phyloP scores from a whole-genome alignment of 441 rosid species.

The Flueggea neowawraea region DNA sequence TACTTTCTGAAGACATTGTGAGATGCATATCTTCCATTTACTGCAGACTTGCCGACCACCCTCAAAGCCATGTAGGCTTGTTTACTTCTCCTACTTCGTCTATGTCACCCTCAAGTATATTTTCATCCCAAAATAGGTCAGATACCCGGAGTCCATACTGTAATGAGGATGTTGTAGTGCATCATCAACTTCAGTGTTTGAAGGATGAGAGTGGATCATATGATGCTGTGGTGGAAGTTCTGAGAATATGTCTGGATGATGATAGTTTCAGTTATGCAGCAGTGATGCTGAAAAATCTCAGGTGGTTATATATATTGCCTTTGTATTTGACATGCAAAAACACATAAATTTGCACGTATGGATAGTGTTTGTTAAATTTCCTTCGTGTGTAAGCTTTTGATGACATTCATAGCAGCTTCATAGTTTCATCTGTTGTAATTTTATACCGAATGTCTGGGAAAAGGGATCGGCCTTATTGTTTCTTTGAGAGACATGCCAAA shows the following conservation, averaged over 20 bases:
- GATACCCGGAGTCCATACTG: constrained; percentile 62
- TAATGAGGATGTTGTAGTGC: constrained; percentile 33
- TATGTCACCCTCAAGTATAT: constrained; percentile 63
- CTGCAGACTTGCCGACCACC: constrained; percentile 46
- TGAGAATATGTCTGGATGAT: constrained; percentile 54
- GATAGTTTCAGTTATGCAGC: constrained; percentile 58
- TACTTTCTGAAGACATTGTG: constrained; percentile 71
- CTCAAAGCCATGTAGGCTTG: constrained; percentile 25
- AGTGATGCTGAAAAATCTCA: constrained; percentile 63
- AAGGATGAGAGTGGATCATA: constrained; percentile 41
- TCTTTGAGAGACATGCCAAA: no score
- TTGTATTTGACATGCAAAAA: background rate
- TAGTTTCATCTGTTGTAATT: no score
- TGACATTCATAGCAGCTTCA: no score
- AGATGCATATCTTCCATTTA: constrained; percentile 82
- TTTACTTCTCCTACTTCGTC: constrained; percentile 62
- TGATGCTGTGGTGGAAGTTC: constrained; percentile 48
- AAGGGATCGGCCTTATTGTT: no score
- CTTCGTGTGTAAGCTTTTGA: no score
- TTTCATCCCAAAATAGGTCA: constrained; percentile 60
- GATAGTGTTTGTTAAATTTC: no score
- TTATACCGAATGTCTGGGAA: no score
- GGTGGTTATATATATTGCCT: constrained; percentile 32
- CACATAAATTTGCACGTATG: no score
- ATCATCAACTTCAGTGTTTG: constrained; percentile 26